Base-by-base conservation (phyloP, 306 rosid species). In the Benincasa hispida region DNA sequence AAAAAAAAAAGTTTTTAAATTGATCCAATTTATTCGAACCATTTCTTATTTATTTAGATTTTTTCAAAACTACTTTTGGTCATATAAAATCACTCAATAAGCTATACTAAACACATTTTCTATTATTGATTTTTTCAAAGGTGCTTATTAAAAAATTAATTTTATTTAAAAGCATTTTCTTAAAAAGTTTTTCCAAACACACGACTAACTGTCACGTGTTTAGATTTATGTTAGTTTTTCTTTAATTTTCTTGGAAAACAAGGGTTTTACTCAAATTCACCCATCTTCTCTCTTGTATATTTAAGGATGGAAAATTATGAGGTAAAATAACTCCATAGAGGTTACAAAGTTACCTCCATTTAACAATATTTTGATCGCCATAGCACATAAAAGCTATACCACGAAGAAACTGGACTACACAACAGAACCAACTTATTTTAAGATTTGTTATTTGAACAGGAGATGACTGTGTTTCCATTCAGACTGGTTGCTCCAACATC, bases 381-480 rank as follows among this genome's bases (percentile, higher is more conserved):
- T 10, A 34, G 70, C 59, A 35, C 53, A n/a, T 37, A 66, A 66
- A n/a, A n/a, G 72, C 72, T 63, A 35, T 48, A 34, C 47, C 28
- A 37, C 9, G n/a, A 37, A 66, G 72, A 66, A 18, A 32, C 69
- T 62, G 69, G 45, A 18, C 24, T 62, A 62, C 70, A 8, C 47
- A 63, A 15, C 32, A 17, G 42, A 30, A 61, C 69, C 69, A 63
- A 74, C 60, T 75, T n/a, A 56, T 65, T 35, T 30, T 19, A 37
- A 62, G 5, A 22, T 53, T 27, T 34, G 51, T 77, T 50, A 72
- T 68, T 81, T 75, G 68, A 24, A 70, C 87, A 94, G 98, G 98
- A 39, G 98, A 94, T 89, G 97, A 94, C 88, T 94, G 98, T 87
- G 86, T 94, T 61, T 94, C 98, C 96, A 90, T 91, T 76, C 98